Conservation (phyloP, 331 rosid species). For the Telfairia occidentalis region DNA sequence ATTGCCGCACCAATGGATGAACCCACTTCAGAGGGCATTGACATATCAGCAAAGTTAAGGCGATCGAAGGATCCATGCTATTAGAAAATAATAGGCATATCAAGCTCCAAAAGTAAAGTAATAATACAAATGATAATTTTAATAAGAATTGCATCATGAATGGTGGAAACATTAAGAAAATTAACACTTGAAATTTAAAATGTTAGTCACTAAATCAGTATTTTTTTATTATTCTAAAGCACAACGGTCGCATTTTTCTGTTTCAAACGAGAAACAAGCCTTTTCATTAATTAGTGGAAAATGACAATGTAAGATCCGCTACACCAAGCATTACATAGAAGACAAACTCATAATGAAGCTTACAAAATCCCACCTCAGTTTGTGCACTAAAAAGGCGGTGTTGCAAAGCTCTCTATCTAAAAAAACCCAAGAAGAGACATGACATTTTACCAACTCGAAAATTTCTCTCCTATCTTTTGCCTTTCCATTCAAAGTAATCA, state of each 20-base stretch:
- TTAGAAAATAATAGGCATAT: slow-evolving; percentile 15
- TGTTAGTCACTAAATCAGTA: neutral
- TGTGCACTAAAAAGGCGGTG: neutral
- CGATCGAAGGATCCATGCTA: slow-evolving; percentile 79
- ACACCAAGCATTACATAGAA: neutral
- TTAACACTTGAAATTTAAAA: neutral
- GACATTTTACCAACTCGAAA: neutral
- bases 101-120: slow-evolving; percentile 12
- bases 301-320: neutral
- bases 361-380: neutral
- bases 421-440: neutral
- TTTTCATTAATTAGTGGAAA: neutral
- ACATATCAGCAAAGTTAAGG: slow-evolving; percentile 30
- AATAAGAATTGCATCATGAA: neutral
- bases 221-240: neutral
- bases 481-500: neutral
- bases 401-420: neutral
- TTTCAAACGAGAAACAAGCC: neutral
- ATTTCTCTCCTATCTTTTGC: neutral
- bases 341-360: neutral
- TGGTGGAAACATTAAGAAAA: neutral
- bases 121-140: neutral
- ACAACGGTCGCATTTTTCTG: neutral
- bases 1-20: slow-evolving; percentile 93
- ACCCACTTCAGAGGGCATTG: slow-evolving; percentile 60